Evolutionary conservation across 1,284 basidiomycete genomes (phyloP).

Genomic region (Boletellus sp.): DNA sequence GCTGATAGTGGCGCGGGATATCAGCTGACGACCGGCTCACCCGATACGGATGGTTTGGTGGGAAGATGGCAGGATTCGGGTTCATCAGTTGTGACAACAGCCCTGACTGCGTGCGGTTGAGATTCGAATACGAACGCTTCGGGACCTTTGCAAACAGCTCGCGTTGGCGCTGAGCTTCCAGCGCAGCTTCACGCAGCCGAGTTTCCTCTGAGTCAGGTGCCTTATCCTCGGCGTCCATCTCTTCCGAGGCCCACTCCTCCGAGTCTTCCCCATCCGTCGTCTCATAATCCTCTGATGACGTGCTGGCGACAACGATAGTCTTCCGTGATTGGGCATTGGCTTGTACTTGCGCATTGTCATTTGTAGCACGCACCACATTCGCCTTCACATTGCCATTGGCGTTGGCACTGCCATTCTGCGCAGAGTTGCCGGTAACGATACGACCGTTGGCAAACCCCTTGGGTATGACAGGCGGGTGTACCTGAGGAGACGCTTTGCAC

Average conservation of each 20-base stretch:
- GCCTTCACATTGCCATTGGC: constrained; percentile 12
- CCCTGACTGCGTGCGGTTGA: constrained; percentile 53
- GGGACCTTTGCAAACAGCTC: constrained; percentile 80
- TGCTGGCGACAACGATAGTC: constrained; percentile 34
- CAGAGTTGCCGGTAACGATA: not conserved
- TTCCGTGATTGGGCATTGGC: constrained; percentile 25
- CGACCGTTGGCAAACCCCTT: constrained; percentile 9
- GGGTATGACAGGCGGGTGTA: constrained; percentile 21
- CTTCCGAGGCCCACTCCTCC: constrained; percentile 54
- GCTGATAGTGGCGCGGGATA: constrained; percentile 35
- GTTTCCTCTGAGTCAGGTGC: constrained; percentile 32
- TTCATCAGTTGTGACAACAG: constrained; percentile 66
- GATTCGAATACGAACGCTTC: constrained; percentile 58
- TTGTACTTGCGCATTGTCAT: constrained; percentile 7
- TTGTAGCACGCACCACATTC: constrained; percentile 11
- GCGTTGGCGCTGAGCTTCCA: constrained; percentile 64
- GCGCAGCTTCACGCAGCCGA: constrained; percentile 42
- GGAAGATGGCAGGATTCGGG: constrained; percentile 60
- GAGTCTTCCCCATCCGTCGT: constrained; percentile 50
- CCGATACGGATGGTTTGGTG: constrained; percentile 55
- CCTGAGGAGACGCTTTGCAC: constrained; percentile 8
- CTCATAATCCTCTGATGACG: constrained; percentile 40
- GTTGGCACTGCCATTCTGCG: constrained; percentile 17
- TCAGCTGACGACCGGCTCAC: constrained; percentile 49
- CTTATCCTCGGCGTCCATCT: constrained; percentile 39